Base-by-base conservation (phyloP, 2,329 filamentous ascomycete genomes). In the Fusarium falciforme region DNA sequence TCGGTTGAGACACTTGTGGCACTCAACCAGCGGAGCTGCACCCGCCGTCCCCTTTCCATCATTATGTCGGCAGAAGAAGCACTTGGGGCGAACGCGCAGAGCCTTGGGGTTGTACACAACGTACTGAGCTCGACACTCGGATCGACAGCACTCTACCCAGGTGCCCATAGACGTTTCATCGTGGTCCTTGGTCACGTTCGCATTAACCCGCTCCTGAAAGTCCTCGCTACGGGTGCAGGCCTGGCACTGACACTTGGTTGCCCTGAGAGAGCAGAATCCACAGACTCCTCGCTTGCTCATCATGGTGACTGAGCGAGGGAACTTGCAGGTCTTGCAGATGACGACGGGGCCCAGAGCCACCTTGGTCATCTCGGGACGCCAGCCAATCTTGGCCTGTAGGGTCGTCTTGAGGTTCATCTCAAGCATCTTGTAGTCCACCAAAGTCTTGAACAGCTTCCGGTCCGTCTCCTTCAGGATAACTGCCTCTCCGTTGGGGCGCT, bases 91-190 rank as follows among this genome's bases (percentile, higher is more conserved):
- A 2, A 86, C 83, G 0, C 79, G 81, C n/a, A 88, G 80, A 1
- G 73, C 71, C 4, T 82, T 77, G 3, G 81, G 74, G 47, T 85
- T 82, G 74, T 89, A 88, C 6, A 88, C 84, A 31, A 88, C 83
- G 71, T 88, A 89, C 75, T 88, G 86, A 2, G 82, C 85, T 12
- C 86, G 82, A 76, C 87, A 89, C 10, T 76, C 75, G 1, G 57
- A 65, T n/a, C 81, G 78, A 40, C 70, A 78, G 72, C 87, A 89
- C 75, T 88, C 87, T 1, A 87, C 85, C 87, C 87, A 89, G 17
- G 80, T 79, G 0, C 79, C 81, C 5, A 75, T 71, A 0, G 83
- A 84, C 10, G 67, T 61, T 44, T 80, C 76, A 40, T 72, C 76
- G 64, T 84, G 80, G 0, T 79, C 73, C 27, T 66, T 66, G 0